Percentiles rank a stretch among this genome's conserved stretches.
phyloP scores from a whole-genome alignment of 2,329 filamentous ascomycete species.

The Davidsoniella virescens region DNA sequence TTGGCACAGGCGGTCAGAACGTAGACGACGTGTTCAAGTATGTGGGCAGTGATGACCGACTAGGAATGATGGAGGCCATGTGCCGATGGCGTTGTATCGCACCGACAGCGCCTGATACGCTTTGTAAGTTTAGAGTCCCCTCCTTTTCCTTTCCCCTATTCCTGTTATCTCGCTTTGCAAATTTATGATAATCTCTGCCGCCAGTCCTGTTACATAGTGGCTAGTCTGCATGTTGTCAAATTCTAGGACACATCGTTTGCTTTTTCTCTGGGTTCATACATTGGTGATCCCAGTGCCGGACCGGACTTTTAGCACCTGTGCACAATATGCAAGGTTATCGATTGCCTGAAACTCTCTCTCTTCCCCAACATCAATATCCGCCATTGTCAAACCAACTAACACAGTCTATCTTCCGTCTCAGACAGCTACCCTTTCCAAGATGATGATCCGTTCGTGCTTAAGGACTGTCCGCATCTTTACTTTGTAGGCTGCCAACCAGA shows the following conservation, averaged over 20 bases:
- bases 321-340: too few relatives aligned
- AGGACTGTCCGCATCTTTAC: conserved; percentile 75
- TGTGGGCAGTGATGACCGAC: conserved; percentile 55
- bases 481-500: conserved; percentile 73
- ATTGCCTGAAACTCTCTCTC: neutral
- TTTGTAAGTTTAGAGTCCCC: conserved; percentile 46
- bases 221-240: too few relatives aligned
- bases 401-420: conserved; percentile 20
- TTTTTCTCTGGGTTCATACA: too few relatives aligned
- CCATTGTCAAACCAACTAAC: neutral
- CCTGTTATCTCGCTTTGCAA: too few relatives aligned
- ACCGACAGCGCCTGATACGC: conserved; percentile 86
- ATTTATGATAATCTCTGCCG: too few relatives aligned
- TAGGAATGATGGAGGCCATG: conserved; percentile 90
- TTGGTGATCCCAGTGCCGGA: too few relatives aligned
- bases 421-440: conserved; percentile 96
- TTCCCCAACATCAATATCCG: too few relatives aligned
- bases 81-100: conserved; percentile 81
- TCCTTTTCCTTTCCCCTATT: neutral
- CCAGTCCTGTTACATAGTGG: too few relatives aligned
- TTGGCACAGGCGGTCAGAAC: conserved; percentile 82
- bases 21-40: conserved; percentile 91
- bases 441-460: conserved; percentile 77
- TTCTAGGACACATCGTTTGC: too few relatives aligned
- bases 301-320: too few relatives aligned